Evolutionary conservation across 75 land plant species (phyloP), one percentile per base, ranked within the genome.

Genomic region (Pseudotsuga menziesii): DNA sequence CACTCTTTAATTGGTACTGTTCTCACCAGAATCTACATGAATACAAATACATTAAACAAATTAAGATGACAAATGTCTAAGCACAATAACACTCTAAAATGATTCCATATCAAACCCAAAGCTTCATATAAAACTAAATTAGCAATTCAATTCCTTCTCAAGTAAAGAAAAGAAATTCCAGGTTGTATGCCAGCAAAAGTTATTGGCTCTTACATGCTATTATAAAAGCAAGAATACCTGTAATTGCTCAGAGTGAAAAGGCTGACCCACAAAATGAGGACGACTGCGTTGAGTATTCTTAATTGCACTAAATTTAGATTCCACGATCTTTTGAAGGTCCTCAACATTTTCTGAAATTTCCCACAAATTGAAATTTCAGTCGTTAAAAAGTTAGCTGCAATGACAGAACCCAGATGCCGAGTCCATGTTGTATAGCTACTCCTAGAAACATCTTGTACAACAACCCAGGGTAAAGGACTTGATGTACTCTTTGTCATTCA

Each of bases 1-100:
- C 90, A 85, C 82, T 96, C 84, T 74, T 94, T 91, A 61, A 93
- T 83, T 57, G 94, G 98, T 36, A 96, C 90, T 44, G 92, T 81
- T 82, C 89, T 93, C 25, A 91, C 92, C 66, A 96, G 84, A 77
- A 96, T 89, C 99, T 97, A 85, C 76, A 91, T 52, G 7, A 84
- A 63, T 13, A 73, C 4, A 64, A 17, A 60, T n/a, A 5, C 19
- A 41, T 20, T 41, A 13, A 25, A 41, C 25, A 41, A 20, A n/a
- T 19, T 41, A 23, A 8, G 52, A 69, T 69, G 35, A 64, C 5
- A 32, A 29, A 69, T 2, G 11, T 4, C 52, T 29, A 9, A n/a
- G 52, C 23, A 69, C 3, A 7, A 69, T 20, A 41, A 20, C 7
- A 67, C 54, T 48, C 54, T 29, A 1, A 48, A 48, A 48, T 48